Percentiles rank a stretch among this genome's conserved stretches.
phyloP scores from a whole-genome alignment of 768 basidiomycete species.

The Pisolithus marmoratus region DNA sequence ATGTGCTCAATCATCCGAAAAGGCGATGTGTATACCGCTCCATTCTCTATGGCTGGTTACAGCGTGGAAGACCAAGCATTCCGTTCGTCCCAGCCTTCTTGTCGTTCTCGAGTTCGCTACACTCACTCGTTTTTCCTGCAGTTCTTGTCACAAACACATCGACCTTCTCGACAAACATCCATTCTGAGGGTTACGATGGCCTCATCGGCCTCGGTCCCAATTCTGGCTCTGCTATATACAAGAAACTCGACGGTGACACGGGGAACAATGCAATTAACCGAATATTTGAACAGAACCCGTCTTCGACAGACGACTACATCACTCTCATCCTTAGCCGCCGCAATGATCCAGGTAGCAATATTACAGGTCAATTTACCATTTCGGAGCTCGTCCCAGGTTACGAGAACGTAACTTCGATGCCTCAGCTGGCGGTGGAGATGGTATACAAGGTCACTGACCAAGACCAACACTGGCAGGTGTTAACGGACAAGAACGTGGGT shows the following conservation, averaged over 20 bases:
- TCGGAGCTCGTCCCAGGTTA: constrained; percentile 59
- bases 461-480: constrained; percentile 79
- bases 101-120: not conserved
- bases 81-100: constrained; percentile 35
- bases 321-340: constrained; percentile 61
- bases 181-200: constrained; percentile 59
- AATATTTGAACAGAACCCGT: constrained; percentile 56
- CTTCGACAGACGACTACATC: constrained; percentile 54
- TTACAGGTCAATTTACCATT: constrained; percentile 64
- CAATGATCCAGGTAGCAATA: constrained; percentile 42
- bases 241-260: constrained; percentile 42
- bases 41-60: constrained; percentile 50
- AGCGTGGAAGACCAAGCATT: constrained; percentile 62
- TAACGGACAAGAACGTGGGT: constrained; percentile 58
- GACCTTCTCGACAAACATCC: constrained; percentile 57
- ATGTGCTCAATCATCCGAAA: constrained; percentile 1
- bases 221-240: constrained; percentile 56
- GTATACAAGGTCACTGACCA: constrained; percentile 54
- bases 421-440: constrained; percentile 59
- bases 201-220: constrained; percentile 79
- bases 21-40: constrained; percentile 54
- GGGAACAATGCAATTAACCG: constrained; percentile 59
- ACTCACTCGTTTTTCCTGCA: constrained; percentile 18
- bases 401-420: constrained; percentile 54
- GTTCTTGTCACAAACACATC: constrained; percentile 62